Evolutionary conservation across 1,139 yeast genomes (phyloP), one percentile per base, ranked within the genome.

Genomic region (Eremothecium gossypii): DNA sequence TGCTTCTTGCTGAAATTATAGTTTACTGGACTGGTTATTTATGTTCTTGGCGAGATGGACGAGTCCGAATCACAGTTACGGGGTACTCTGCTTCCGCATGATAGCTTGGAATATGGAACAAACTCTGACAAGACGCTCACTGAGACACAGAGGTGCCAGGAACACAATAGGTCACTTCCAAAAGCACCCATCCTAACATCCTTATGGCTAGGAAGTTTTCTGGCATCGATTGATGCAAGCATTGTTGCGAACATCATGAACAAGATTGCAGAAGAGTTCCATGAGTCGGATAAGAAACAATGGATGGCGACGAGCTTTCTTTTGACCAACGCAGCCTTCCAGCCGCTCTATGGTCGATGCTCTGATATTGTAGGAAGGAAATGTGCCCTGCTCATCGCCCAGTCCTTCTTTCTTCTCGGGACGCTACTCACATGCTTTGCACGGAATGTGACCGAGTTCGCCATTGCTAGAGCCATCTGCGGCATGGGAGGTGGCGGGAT

Each of bases 281-380:
- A 74, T 33, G 79, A 75, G 41, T 67, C 78, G 27, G 72, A 75
- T 31, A 64, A 72, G 46, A 71, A 76, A 33, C 73, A 79, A 20
- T 79, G 83, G 83, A 75, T 78, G 17, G 84, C 82, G 3, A 76
- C 83, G 0, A 73, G 82, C 9, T 79, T 76, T 53, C 63, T 79
- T 27, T 60, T 79, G 17, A 73, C 84, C 2, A 73, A 74, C 42
- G 76, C 84, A 0, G 81, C 83, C 2, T 75, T 79, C 54, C 85
- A 79, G 61, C 96, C 96, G 0, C 63, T 74, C 20, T 75, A 73
- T 46, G 79, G 79, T 8, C 69, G 74, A 38, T 57, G 74, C 12
- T 70, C 76, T 4, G 79, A 74, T 47, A 63, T 76, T n/a, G 62
- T 74, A 32, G 79, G 79, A 1, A 56, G 82, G 41, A 70, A 71